Evolutionary conservation across 345 rosid genomes (phyloP), one percentile per base, ranked within the genome.

Genomic region (Eutrema heterophyllum): DNA sequence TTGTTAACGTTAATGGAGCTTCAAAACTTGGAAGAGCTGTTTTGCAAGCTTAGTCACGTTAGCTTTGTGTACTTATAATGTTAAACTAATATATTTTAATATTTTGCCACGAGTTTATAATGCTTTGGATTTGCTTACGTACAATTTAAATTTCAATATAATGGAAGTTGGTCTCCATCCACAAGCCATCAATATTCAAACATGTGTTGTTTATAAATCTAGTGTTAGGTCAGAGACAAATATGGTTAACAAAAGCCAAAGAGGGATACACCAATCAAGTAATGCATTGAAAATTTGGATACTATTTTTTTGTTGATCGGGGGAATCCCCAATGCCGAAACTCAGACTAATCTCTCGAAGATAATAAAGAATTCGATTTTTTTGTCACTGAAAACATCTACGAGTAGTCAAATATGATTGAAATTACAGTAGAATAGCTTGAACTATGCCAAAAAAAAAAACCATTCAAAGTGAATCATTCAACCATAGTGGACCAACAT

Each of bases 31-130:
- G 68, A 75, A 68, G 73, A 60, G 48, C 51, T 75, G 79, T 27
- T 67, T 40, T 75, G 68, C 21, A 41, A 74, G 72, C 4, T 55
- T 66, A 73, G 59, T 13, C 72, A 48, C 16, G 52, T 35, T 67
- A 59, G 55, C 79, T 59, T 75, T 41, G 68, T 67, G 38, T 75
- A 51, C 7, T 75, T 66, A 67, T 43, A 51, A 52, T 21, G 54
- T 50, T 67, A 51, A 12, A 18, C 3, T 48, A 66, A 36, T 35
- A 36, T 63, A 72, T 35, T 43, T 14, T n/a, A 53, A n/a, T 39
- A 51, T 36, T 48, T 48, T 36, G 12, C 67, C 67, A 66, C 60
- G 72, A 67, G 67, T 30, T 13, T 57, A 46, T 21, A 21, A 21
- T 67, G 44, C 18, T 57, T 74, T 48, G 12, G n/a, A 27, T 38